A percentile compares a stretch with the other conserved stretches of the same genome.
Evolutionary conservation across 2,329 filamentous ascomycete species (phyloP).

Genomic region (Verruconis gallopava): DNA sequence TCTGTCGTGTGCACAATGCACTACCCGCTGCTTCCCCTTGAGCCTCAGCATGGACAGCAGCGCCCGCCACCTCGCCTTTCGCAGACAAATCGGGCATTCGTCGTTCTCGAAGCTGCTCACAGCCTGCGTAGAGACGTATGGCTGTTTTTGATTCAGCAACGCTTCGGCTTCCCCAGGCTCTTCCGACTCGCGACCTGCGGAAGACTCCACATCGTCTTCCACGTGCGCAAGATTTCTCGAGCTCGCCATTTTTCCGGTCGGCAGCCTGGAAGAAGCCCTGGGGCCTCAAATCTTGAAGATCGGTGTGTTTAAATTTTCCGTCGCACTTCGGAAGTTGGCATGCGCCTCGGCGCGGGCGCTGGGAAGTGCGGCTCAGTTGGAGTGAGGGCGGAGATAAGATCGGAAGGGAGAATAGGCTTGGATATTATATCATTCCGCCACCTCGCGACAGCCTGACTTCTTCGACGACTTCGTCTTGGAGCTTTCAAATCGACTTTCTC

Average conservation of each 20-base stretch:
- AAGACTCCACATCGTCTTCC: conserved; percentile 5
- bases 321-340: not conserved
- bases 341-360: not conserved
- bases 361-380: no score
- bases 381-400: no score
- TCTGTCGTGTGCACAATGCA: conserved; percentile 1
- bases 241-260: not conserved
- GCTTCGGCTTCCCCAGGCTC: conserved; percentile 3
- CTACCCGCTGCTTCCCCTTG: not conserved
- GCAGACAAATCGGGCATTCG: conserved; percentile 1
- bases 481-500: no score
- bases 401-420: no score
- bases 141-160: conserved; percentile 4
- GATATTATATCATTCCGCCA: no score
- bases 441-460: no score
- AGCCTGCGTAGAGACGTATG: not conserved
- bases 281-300: no score
- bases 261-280: no score
- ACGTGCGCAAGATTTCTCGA: not conserved
- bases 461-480: no score
- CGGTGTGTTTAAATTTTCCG: no score
- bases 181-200: conserved; percentile 1
- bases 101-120: not conserved
- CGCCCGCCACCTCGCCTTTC: conserved; percentile 1
- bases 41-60: not conserved